These are phyloP conservation scores for Sarcodon aspratus DNA, from an alignment of 768 basidiomycete genomes.

Conservation along the genomic window DNA sequence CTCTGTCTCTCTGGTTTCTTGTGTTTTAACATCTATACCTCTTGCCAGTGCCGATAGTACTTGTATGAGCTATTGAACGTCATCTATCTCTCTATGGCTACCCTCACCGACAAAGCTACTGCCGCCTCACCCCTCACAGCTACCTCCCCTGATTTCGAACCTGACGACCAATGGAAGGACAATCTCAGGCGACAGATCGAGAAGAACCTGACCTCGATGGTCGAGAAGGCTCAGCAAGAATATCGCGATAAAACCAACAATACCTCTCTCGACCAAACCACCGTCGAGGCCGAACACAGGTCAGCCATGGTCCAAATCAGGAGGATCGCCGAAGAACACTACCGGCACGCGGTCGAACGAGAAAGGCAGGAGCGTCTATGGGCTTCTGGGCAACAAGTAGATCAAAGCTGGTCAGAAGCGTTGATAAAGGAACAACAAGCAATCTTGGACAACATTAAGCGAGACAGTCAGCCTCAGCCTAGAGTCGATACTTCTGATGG, in stretches of 20 bases:
- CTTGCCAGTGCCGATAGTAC: neutral
- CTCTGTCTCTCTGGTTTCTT: neutral
- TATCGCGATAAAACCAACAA: constrained; percentile 38
- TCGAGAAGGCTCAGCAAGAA: constrained; percentile 55
- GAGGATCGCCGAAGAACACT: constrained; percentile 34
- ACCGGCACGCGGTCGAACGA: constrained; percentile 27
- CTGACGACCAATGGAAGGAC: constrained; percentile 45
- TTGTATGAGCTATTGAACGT: neutral
- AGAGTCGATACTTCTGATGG: no score
- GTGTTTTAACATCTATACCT: neutral
- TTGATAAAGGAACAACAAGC: constrained; percentile 27
- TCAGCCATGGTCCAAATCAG: constrained; percentile 32
- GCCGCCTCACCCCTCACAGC: neutral
- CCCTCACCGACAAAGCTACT: neutral
- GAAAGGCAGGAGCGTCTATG: constrained; percentile 41
- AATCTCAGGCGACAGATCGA: constrained; percentile 39
- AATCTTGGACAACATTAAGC: constrained; percentile 31
- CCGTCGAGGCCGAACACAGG: constrained; percentile 25
- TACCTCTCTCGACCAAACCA: constrained; percentile 22
- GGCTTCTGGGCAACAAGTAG: constrained; percentile 27
- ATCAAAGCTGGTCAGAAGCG: constrained; percentile 20
- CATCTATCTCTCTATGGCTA: neutral
- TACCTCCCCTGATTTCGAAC: constrained; percentile 26
- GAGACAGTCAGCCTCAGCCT: constrained; percentile 8
- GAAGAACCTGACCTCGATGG: constrained; percentile 23